phyloP scores from a whole-genome alignment of 164 flowering plant genomes.

The Tetracentron sinense region DNA sequence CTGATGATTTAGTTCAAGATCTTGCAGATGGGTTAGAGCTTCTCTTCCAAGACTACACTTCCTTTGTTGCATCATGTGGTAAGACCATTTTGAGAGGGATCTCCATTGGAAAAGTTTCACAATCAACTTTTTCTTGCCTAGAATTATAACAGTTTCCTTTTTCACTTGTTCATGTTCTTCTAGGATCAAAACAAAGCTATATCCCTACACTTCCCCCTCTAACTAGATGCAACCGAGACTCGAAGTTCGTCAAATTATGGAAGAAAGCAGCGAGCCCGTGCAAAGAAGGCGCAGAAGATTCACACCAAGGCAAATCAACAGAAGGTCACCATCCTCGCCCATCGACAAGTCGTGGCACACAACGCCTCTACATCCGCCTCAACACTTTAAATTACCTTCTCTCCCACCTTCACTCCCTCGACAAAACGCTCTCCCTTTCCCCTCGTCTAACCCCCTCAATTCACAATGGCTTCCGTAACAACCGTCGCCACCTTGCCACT shows the following conservation, averaged over 20 bases:
- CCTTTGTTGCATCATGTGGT: constrained; percentile 86
- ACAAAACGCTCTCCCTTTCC: constrained; percentile 59
- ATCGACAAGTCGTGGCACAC: constrained; percentile 92
- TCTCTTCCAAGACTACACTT: constrained; percentile 58
- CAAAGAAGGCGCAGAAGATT: constrained; percentile 30
- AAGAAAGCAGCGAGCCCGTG: constrained; percentile 66
- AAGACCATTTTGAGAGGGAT: constrained; percentile 13
- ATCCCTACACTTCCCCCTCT: constrained; percentile 80
- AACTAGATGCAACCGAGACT: constrained; percentile 79
- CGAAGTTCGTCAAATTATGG: constrained; percentile 62
- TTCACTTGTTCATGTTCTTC: neutral
- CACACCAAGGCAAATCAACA: constrained; percentile 6
- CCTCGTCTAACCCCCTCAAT: constrained; percentile 36
- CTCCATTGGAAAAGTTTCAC: neutral
- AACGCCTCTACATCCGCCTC: constrained; percentile 88
- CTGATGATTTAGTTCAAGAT: constrained; percentile 58
- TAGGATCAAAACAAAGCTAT: constrained; percentile 83
- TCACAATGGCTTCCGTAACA: constrained; percentile 23
- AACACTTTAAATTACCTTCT: constrained; percentile 80
- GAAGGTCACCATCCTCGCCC: constrained; percentile 71
- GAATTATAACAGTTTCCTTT: neutral
- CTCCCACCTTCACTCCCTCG: constrained; percentile 60
- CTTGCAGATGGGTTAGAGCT: constrained; percentile 64
- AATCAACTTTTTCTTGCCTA: neutral
- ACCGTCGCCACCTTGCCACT: constrained; percentile 24